Evolutionary conservation across 2,329 filamentous ascomycete genomes (phyloP).

Genomic region (Ploettnerulaceae sp.): DNA sequence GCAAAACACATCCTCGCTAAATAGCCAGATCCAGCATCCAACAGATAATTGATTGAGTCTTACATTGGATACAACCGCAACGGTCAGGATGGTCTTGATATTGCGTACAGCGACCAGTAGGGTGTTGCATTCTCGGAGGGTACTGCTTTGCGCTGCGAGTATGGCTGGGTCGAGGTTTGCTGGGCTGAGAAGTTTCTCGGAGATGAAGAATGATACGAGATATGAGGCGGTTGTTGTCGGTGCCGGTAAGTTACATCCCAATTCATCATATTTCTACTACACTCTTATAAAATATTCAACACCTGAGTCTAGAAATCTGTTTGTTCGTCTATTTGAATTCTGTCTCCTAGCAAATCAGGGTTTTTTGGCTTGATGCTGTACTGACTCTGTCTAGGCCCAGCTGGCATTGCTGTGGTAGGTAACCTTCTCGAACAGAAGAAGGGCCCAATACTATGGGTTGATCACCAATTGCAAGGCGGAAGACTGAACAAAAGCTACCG

Average conservation of each 20-base stretch:
- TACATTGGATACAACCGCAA: not conserved
- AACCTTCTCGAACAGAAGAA: slow-evolving; percentile 53
- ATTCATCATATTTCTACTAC: not conserved
- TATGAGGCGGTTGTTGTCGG: slow-evolving; percentile 55
- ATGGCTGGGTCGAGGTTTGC: not conserved
- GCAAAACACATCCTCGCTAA: not conserved
- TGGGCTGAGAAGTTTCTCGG: slow-evolving; percentile 4
- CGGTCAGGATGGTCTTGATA: slow-evolving; percentile 3
- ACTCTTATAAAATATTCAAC: no score
- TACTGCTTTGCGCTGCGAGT: slow-evolving; percentile 1
- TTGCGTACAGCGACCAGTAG: slow-evolving; percentile 6
- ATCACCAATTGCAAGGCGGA: slow-evolving; percentile 50
- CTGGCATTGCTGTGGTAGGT: slow-evolving; percentile 56
- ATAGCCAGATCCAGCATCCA: not conserved
- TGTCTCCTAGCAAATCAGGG: not conserved
- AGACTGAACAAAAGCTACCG: slow-evolving; percentile 50
- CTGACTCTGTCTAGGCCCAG: slow-evolving; percentile 39
- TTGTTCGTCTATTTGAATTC: not conserved
- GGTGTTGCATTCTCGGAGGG: not conserved
- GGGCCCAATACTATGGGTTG: slow-evolving; percentile 53
- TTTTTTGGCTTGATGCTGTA: no score
- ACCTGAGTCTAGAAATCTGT: no score
- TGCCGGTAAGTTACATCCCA: slow-evolving; percentile 28
- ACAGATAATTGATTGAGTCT: not conserved
- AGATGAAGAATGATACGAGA: slow-evolving; percentile 15